These are phyloP conservation scores for Mentha longifolia DNA, from an alignment of 257 asterid species.

Conservation along the genomic window DNA sequence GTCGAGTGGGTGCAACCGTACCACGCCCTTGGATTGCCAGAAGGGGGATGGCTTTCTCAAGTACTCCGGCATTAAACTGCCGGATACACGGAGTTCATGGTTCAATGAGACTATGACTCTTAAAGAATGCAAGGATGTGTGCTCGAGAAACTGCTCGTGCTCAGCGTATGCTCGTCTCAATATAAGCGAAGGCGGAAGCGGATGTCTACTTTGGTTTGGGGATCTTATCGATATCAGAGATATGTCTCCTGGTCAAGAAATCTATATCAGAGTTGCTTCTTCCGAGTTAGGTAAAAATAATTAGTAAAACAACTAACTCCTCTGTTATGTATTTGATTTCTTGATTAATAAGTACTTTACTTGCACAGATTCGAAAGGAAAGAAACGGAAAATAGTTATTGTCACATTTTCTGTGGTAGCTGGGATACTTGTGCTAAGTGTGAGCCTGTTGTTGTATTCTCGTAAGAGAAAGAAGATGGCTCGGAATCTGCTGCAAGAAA, in stretches of 20 bases:
- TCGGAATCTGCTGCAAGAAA: background rate
- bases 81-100: constrained; percentile 26
- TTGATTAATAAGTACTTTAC: no score
- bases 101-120: constrained; percentile 18
- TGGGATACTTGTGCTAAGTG: constrained; percentile 21
- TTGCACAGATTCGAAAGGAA: constrained; percentile 6
- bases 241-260: background rate
- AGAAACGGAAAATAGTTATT: background rate
- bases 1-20: constrained; percentile 20
- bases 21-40: constrained; percentile 14
- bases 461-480: constrained; percentile 18
- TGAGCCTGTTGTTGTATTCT: constrained; percentile 12
- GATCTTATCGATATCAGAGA: constrained; percentile 15
- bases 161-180: constrained; percentile 21
- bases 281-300: constrained; percentile 23
- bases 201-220: constrained; percentile 27
- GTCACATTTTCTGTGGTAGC: constrained; percentile 3
- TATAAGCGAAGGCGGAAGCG: background rate
- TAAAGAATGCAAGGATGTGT: constrained; percentile 1
- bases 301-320: no score
- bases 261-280: constrained; percentile 25
- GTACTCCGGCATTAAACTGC: constrained; percentile 15
- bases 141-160: constrained; percentile 21
- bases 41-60: constrained; percentile 9
- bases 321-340: no score